phyloP scores from a whole-genome alignment of 805 yeast genomes.

The Spathaspora sp. region DNA sequence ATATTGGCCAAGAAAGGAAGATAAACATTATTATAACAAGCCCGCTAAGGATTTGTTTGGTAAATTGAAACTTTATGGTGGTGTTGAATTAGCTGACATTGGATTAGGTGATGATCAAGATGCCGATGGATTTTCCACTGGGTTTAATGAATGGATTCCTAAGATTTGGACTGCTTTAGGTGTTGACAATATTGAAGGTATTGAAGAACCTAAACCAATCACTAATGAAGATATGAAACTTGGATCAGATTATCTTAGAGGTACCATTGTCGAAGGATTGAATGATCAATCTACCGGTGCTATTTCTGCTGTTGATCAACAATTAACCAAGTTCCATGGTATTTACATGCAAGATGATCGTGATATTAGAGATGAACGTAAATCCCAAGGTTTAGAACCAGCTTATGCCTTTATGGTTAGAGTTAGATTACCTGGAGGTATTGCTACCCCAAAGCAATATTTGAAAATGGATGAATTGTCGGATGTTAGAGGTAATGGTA shows the following conservation, averaged over 20 bases:
- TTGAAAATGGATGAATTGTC: constrained; percentile 78
- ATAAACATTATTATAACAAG: constrained; percentile 88
- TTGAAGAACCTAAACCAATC: constrained; percentile 84
- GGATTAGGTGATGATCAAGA: constrained; percentile 98
- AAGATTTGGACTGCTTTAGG: constrained; percentile 85
- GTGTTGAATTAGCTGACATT: constrained; percentile 63
- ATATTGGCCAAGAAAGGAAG: constrained; percentile 98
- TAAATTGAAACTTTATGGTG: constrained; percentile 68
- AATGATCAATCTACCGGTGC: constrained; percentile 84
- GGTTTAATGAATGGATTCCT: constrained; percentile 85
- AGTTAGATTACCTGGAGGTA: constrained; percentile 92
- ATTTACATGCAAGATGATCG: constrained; percentile 98
- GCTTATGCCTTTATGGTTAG: constrained; percentile 97
- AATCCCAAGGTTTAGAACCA: constrained; percentile 90
- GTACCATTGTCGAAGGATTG: constrained; percentile 87
- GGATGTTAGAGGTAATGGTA: constrained; percentile 82
- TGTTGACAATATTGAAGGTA: constrained; percentile 75
- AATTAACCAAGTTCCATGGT: constrained; percentile 95
- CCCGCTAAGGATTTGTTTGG: constrained; percentile 74
- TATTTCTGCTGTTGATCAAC: constrained; percentile 86
- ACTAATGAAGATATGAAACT: constrained; percentile 96
- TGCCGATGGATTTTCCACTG: constrained; percentile 92
- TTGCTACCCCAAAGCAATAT: constrained; percentile 86
- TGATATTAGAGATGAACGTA: constrained; percentile 90
- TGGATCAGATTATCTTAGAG: constrained; percentile 83